Evolutionary conservation across 2,329 filamentous ascomycete genomes (phyloP).

Genomic region (Fulvia fulva): DNA sequence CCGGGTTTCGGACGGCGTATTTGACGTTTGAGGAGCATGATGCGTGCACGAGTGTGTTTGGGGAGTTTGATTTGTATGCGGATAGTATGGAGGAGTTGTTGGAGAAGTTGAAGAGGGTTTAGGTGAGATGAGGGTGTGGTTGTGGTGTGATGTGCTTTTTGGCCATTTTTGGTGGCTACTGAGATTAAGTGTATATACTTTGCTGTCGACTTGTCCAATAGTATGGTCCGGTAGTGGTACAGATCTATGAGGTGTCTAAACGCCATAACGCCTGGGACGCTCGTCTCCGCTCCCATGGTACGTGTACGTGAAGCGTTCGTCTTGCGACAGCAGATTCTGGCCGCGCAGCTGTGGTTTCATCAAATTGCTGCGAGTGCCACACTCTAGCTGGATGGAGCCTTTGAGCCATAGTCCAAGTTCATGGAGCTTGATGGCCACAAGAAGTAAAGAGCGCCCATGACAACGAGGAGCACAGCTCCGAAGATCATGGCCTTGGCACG

Average conservation of each 20-base stretch:
- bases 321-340: background rate
- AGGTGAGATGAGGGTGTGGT: no score
- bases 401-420: background rate
- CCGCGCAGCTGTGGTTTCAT: background rate
- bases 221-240: background rate
- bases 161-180: background rate
- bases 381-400: background rate
- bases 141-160: background rate
- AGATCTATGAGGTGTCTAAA: background rate
- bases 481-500: slow-evolving; percentile 74
- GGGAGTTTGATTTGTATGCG: slow-evolving; percentile 29
- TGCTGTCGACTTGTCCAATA: background rate
- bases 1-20: slow-evolving; percentile 31
- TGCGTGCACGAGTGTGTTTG: slow-evolving; percentile 29
- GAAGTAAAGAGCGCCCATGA: slow-evolving; percentile 63
- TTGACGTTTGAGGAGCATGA: slow-evolving; percentile 31
- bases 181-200: background rate
- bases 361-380: background rate
- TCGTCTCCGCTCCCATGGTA: background rate
- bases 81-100: slow-evolving; percentile 28
- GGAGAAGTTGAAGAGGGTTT: slow-evolving; percentile 25
- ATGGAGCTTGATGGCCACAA: slow-evolving; percentile 9
- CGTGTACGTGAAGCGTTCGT: background rate
- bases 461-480: slow-evolving; percentile 55
- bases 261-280: background rate